These are phyloP conservation scores for Populus alba DNA, from an alignment of 345 rosid genomes.

Conservation along the genomic window DNA sequence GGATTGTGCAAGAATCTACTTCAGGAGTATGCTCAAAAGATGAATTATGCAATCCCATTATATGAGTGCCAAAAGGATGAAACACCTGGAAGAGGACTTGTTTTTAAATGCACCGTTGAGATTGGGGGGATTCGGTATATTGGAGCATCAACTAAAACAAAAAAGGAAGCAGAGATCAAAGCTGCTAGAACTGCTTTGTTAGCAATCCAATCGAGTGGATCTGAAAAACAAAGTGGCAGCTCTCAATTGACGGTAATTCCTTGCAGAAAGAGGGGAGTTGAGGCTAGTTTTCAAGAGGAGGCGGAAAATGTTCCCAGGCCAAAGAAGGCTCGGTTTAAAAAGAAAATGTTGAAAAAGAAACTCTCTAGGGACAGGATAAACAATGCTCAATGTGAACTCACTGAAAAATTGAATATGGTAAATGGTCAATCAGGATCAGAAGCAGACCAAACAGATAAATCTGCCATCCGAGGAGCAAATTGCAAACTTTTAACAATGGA, in stretches of 20 bases:
- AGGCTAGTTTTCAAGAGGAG: slow-evolving; percentile 38
- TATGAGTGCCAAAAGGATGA: slow-evolving; percentile 58
- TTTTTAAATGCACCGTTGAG: slow-evolving; percentile 64
- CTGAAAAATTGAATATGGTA: not conserved
- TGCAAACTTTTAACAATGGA: not conserved
- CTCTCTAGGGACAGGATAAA: slow-evolving; percentile 1
- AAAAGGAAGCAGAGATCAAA: slow-evolving; percentile 86
- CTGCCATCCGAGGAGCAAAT: slow-evolving; percentile 11
- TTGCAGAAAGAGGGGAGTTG: slow-evolving; percentile 53
- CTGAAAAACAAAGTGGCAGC: slow-evolving; percentile 20
- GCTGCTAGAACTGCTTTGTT: slow-evolving; percentile 89
- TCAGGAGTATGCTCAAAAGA: slow-evolving; percentile 93
- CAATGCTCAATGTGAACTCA: slow-evolving; percentile 13
- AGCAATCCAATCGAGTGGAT: slow-evolving; percentile 53
- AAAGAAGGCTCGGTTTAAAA: slow-evolving; percentile 57
- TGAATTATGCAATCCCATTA: slow-evolving; percentile 78
- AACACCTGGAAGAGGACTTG: slow-evolving; percentile 31
- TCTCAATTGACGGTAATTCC: slow-evolving; percentile 75
- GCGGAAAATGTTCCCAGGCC: slow-evolving; percentile 44
- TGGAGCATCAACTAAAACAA: slow-evolving; percentile 69
- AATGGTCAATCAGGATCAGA: slow-evolving; percentile 14
- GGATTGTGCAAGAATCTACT: slow-evolving; percentile 89
- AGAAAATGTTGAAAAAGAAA: slow-evolving; percentile 41
- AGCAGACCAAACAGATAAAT: slow-evolving; percentile 13
- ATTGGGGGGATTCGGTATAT: slow-evolving; percentile 79